Base-by-base conservation (phyloP, 345 rosid species). In the Eutrema japonicum region DNA sequence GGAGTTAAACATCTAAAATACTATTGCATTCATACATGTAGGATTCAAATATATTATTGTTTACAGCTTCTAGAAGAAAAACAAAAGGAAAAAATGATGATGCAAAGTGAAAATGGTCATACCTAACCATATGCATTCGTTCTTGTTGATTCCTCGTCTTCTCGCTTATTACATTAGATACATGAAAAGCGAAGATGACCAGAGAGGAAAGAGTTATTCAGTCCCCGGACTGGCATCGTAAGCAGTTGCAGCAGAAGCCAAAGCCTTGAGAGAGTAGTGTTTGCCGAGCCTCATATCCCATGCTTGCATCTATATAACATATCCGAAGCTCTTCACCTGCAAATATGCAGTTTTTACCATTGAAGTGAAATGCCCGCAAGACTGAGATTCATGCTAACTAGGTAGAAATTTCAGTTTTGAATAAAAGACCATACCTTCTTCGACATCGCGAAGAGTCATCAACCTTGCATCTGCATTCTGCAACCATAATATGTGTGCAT, bases 241-340 rank as follows among this genome's bases (percentile, higher is more conserved):
- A 79, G 70, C 96, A 93, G 56, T 74, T 84, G 82, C 92, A 86
- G 27, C 55, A 62, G 64, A 90, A 89, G 56, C 94, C 97, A 76
- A 93, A 93, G 9, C 98, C 97, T 77, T 84, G 79, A 26, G 81
- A 79, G 69, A 90, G 80, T 40, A 90, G 13, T 47, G 77, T 71
- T 68, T 86, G 89, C 11, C 93, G 77, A 36, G 91, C 96, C 67
- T 86, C 82, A 51, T 36, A 82, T 76, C 84, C 85, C 91, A 93
- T 81, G 73, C 98, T 89, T 37, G 89, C 87, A 74, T 91, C 96
- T 54, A 89, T 89, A 59, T 89, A 93, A 78, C 96, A 84, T 45
- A 89, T 91, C 35, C 89, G 83, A 38, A 93, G 92, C 84, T 91
- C 97, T 83, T 93, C 96, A 35, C 86, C 98, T 93, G 80, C 80